These are phyloP conservation scores for Saccharomyces uvarum DNA, from an alignment of 1,139 yeast genomes.

Conservation along the genomic window DNA sequence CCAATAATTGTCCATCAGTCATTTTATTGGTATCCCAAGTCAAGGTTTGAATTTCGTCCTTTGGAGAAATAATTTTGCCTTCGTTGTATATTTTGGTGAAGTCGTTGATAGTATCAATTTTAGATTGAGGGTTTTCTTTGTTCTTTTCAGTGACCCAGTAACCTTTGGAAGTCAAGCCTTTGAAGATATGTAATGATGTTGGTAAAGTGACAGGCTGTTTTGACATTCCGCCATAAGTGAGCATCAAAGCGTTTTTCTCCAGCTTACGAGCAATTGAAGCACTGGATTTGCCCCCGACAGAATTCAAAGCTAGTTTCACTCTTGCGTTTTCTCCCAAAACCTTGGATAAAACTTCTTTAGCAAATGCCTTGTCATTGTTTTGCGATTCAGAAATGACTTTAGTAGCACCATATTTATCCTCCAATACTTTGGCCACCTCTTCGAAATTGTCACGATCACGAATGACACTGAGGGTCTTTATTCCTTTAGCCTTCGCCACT, in stretches of 20 bases:
- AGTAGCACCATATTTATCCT: slow-evolving; percentile 74
- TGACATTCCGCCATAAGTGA: slow-evolving; percentile 97
- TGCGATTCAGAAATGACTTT: slow-evolving; percentile 86
- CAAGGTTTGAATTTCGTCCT: slow-evolving; percentile 50
- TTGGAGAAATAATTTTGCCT: slow-evolving; percentile 42
- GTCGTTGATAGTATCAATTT: slow-evolving; percentile 50
- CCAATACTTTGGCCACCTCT: slow-evolving; percentile 39
- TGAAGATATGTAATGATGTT: slow-evolving; percentile 81
- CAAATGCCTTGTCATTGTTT: slow-evolving; percentile 59
- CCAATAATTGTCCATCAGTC: slow-evolving; percentile 44
- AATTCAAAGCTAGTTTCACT: slow-evolving; percentile 74
- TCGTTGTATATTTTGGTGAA: slow-evolving; percentile 60
- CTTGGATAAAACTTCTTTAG: slow-evolving; percentile 54
- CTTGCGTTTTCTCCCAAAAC: slow-evolving; percentile 41
- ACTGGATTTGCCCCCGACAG: slow-evolving; percentile 86
- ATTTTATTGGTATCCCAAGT: slow-evolving; percentile 39
- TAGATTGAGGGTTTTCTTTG: slow-evolving; percentile 54
- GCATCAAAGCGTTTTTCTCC: slow-evolving; percentile 61
- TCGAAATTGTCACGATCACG: slow-evolving; percentile 76
- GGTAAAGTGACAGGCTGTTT: slow-evolving; percentile 88
- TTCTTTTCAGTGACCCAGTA: slow-evolving; percentile 88
- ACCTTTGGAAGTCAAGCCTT: slow-evolving; percentile 77
- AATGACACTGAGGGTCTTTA: slow-evolving; percentile 78
- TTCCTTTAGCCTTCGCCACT: slow-evolving; percentile 67
- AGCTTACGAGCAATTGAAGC: slow-evolving; percentile 78